Evolutionary conservation across 352 stramenopile species (phyloP), one percentile per base, ranked within the genome.

Genomic region (Pythium pyrilobum): DNA sequence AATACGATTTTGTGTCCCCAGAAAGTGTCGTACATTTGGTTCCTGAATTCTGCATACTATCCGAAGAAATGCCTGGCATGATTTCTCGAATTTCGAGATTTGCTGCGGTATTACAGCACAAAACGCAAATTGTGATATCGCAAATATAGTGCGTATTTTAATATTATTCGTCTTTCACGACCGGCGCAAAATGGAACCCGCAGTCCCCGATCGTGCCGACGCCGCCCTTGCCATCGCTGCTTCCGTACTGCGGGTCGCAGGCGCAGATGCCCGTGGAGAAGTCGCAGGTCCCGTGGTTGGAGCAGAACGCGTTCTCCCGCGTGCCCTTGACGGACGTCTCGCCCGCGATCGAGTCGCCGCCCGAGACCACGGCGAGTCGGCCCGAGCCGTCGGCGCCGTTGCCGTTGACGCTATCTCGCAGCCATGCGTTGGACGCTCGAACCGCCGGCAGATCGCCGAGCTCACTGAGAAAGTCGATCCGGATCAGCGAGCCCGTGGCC

Each of bases 271-370:
- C 81, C 0, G 76, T 87, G 40, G 43, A 31, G 33, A 85, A 84
- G 64, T 89, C 75, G 54, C 81, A 92, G 28, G 60, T 57, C 31
- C 79, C 81, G 55, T 89, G 79, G 65, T 89, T 87, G 11, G 81
- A 92, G 56, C 79, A 92, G 36, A 85, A 74, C 5, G 64, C 78
- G 37, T 81, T 79, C 57, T 92, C 81, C 2, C 77, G 65, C 15
- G 81, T 92, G 28, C 78, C 78, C 42, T 78, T 85, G 21, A 87
- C 65, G 1, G 78, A 87, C 23, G 46, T 28, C 27, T 71, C 38
- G 2, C 72, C 71, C 6, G 59, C 42, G 2, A 92, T 40, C 18
- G 27, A 38, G 6, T 52, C 54, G 3, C 81, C 78, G 0, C 67
- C 66, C 0, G 46, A 71, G 1, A 58, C 73, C 23, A 92, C 61